These are phyloP conservation scores for Garcia nutans DNA, from an alignment of 345 rosid species.

Conservation along the genomic window DNA sequence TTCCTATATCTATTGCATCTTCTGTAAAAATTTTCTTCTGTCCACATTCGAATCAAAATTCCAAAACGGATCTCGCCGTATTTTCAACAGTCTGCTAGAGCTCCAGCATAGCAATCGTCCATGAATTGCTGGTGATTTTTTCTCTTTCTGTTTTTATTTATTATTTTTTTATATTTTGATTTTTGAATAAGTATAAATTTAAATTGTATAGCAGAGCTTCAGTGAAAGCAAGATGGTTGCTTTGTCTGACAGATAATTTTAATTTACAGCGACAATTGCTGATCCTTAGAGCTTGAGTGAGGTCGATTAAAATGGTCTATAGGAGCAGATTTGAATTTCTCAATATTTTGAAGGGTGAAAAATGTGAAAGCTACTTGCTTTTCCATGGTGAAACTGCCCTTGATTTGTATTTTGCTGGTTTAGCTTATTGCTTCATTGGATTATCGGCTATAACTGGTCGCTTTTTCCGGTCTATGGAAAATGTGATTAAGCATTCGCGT, in stretches of 20 bases:
- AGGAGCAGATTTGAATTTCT: slow-evolving; percentile 25
- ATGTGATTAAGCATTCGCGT: slow-evolving; percentile 84
- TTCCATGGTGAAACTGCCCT: slow-evolving; percentile 54
- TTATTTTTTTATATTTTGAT: no score
- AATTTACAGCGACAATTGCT: background rate
- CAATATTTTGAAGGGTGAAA: slow-evolving; percentile 29
- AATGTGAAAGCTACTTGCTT: slow-evolving; percentile 57
- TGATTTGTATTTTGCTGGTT: slow-evolving; percentile 61
- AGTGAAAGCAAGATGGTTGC: background rate
- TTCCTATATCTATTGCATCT: no score
- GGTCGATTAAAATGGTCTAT: slow-evolving; percentile 40
- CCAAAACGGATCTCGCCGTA: no score
- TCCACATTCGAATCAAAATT: no score
- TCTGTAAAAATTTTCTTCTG: no score
- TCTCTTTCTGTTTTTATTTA: no score
- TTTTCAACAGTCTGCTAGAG: no score
- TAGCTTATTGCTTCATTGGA: slow-evolving; percentile 87
- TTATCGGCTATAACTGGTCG: slow-evolving; percentile 79
- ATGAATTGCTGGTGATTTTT: no score
- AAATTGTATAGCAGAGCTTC: background rate
- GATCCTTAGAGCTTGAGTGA: slow-evolving; percentile 16
- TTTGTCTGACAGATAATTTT: background rate
- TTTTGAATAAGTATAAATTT: no score
- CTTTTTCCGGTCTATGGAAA: slow-evolving; percentile 90
- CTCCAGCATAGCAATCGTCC: no score